These are phyloP conservation scores for Cymbidium sinense DNA, from an alignment of 106 monocot species.

Conservation along the genomic window DNA sequence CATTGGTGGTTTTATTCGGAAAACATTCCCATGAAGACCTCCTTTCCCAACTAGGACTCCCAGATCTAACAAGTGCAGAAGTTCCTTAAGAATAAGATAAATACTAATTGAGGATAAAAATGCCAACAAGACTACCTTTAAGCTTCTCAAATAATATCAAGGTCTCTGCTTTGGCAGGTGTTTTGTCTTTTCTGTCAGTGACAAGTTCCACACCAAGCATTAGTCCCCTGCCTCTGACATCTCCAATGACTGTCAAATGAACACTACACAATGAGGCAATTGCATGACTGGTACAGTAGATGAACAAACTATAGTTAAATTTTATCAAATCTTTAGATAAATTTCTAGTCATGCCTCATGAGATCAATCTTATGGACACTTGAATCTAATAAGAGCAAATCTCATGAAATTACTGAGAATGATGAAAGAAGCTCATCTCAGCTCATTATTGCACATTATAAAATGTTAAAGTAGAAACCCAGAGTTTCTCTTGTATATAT, in stretches of 20 bases:
- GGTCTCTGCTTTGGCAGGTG: slow-evolving; percentile 83
- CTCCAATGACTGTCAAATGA: slow-evolving; percentile 71
- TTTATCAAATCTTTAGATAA: too few relatives aligned
- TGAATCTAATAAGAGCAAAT: too few relatives aligned
- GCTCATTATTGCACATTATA: too few relatives aligned
- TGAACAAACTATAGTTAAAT: background rate
- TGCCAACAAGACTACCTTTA: slow-evolving; percentile 41
- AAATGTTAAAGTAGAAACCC: too few relatives aligned
- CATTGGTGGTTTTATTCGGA: slow-evolving; percentile 99
- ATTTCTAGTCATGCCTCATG: too few relatives aligned
- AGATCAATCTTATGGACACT: too few relatives aligned
- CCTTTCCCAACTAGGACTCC: slow-evolving; percentile 95
- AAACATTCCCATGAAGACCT: slow-evolving; percentile 90
- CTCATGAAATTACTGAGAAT: too few relatives aligned
- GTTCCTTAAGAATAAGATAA: background rate
- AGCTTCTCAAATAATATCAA: slow-evolving; percentile 71
- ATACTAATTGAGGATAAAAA: background rate
- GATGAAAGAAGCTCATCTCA: too few relatives aligned
- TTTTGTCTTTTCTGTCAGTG: slow-evolving; percentile 79
- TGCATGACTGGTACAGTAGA: too few relatives aligned
- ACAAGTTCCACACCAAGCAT: slow-evolving; percentile 95
- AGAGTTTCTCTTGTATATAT: too few relatives aligned
- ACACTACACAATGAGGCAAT: too few relatives aligned
- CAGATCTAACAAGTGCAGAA: slow-evolving; percentile 46
- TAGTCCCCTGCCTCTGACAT: slow-evolving; percentile 90